Percentiles rank a stretch among this genome's conserved stretches.
Evolutionary conservation across 2,329 filamentous ascomycete species (phyloP).

Genomic region (Pyrenophora seminiperda): DNA sequence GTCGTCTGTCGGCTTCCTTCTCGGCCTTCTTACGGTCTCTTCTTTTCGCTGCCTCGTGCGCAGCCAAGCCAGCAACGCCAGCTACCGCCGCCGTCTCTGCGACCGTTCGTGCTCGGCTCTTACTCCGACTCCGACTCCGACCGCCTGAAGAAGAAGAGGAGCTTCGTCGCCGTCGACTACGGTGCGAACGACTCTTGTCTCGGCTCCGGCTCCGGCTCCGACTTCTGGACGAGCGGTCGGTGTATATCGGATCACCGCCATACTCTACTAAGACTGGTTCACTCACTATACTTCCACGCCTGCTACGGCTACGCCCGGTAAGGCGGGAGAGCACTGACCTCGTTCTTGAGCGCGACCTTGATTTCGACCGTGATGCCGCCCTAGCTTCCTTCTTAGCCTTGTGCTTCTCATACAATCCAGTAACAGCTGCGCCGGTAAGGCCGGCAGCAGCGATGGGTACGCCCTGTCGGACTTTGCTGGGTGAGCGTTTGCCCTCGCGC

Average conservation of each 20-base stretch:
- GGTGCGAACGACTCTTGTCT: conserved; percentile 27
- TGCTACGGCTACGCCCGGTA: conserved; percentile 39
- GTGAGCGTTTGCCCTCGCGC: conserved; percentile 58
- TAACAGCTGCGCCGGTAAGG: conserved; percentile 64
- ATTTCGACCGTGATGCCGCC: conserved; percentile 50
- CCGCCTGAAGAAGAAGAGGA: conserved; percentile 51
- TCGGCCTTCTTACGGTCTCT: conserved; percentile 62
- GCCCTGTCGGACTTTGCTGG: conserved; percentile 61
- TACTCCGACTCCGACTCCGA: conserved; percentile 49
- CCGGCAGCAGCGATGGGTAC: conserved; percentile 66
- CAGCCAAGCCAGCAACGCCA: conserved; percentile 61
- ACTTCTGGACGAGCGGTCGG: conserved; percentile 53
- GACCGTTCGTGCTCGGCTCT: conserved; percentile 57
- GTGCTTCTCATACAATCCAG: conserved; percentile 66
- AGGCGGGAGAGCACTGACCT: conserved; percentile 52
- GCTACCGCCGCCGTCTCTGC: conserved; percentile 63
- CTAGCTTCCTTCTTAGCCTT: conserved; percentile 64
- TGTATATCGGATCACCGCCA: conserved; percentile 65
- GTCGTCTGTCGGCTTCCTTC: conserved; percentile 56
- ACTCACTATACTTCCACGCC: conserved; percentile 52
- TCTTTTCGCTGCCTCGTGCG: conserved; percentile 62
- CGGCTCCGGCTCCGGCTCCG: conserved; percentile 15
- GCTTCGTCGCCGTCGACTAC: conserved; percentile 50
- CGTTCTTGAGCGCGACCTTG: conserved; percentile 52
- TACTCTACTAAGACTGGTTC: conserved; percentile 66